These are phyloP conservation scores for Solanum commersonii DNA, from an alignment of 257 asterid genomes.

Conservation along the genomic window DNA sequence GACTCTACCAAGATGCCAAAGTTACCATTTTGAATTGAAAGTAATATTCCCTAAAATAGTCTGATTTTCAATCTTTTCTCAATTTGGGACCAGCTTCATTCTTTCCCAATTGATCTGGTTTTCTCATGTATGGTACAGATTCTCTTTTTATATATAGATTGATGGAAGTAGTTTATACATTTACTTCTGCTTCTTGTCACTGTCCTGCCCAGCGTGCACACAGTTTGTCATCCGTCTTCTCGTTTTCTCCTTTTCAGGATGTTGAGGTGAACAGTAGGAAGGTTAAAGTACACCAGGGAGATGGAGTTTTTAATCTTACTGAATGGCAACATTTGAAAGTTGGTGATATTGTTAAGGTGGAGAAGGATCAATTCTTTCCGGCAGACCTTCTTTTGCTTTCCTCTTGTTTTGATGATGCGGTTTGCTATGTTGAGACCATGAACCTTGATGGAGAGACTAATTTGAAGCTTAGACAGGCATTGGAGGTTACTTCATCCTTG, in stretches of 20 bases:
- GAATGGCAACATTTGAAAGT: slow-evolving; percentile 80
- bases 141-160: neutral
- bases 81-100: neutral
- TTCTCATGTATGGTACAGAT: neutral
- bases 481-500: slow-evolving; percentile 53
- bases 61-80: neutral
- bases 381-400: slow-evolving; percentile 84
- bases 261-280: slow-evolving; percentile 72
- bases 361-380: slow-evolving; percentile 83
- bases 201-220: neutral
- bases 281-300: slow-evolving; percentile 59
- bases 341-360: slow-evolving; percentile 78
- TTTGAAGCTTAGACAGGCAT: slow-evolving; percentile 72
- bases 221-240: neutral
- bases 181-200: neutral
- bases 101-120: neutral
- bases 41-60: neutral
- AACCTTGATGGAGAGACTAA: slow-evolving; percentile 94
- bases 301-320: slow-evolving; percentile 39
- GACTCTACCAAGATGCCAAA: neutral
- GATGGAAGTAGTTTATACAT: neutral
- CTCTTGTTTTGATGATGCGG: slow-evolving; percentile 71
- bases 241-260: slow-evolving; percentile 37
- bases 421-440: slow-evolving; percentile 96
- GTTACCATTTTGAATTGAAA: neutral